Conservation (phyloP, 441 rosid species). For the Hura crepitans region DNA sequence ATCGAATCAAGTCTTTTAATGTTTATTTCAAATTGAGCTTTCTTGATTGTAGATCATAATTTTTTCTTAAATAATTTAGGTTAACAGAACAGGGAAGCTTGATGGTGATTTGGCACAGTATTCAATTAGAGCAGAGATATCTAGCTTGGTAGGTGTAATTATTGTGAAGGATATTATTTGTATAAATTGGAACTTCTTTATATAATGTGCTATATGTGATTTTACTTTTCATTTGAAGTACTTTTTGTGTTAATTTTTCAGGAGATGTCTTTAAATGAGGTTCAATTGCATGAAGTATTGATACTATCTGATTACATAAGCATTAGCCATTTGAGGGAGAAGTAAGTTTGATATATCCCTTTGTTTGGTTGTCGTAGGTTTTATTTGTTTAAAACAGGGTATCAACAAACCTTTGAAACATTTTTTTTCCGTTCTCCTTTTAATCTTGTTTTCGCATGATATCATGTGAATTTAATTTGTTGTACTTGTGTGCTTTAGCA, state of each 20-base stretch:
- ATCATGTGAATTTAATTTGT: neutral
- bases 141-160: slow-evolving; percentile 57
- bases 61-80: slow-evolving; percentile 37
- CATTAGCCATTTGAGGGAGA: slow-evolving; percentile 69
- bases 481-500: neutral
- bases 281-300: slow-evolving; percentile 71
- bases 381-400: neutral
- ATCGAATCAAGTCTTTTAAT: neutral
- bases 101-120: slow-evolving; percentile 70
- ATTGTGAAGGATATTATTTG: neutral
- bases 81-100: slow-evolving; percentile 73
- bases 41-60: slow-evolving; percentile 7
- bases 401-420: neutral
- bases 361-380: slow-evolving; percentile 10
- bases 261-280: slow-evolving; percentile 66
- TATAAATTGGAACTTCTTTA: slow-evolving; percentile 4
- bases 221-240: slow-evolving; percentile 2
- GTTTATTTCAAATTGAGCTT: neutral
- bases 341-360: slow-evolving; percentile 46
- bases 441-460: neutral
- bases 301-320: slow-evolving; percentile 64
- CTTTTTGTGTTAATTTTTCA: slow-evolving; percentile 29
- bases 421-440: neutral
- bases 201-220: neutral
- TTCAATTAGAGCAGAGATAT: slow-evolving; percentile 62